Evolutionary conservation across 2,329 filamentous ascomycete species (phyloP), one percentile per base, ranked within the genome.

Genomic region (Mycosphaerella sp.): DNA sequence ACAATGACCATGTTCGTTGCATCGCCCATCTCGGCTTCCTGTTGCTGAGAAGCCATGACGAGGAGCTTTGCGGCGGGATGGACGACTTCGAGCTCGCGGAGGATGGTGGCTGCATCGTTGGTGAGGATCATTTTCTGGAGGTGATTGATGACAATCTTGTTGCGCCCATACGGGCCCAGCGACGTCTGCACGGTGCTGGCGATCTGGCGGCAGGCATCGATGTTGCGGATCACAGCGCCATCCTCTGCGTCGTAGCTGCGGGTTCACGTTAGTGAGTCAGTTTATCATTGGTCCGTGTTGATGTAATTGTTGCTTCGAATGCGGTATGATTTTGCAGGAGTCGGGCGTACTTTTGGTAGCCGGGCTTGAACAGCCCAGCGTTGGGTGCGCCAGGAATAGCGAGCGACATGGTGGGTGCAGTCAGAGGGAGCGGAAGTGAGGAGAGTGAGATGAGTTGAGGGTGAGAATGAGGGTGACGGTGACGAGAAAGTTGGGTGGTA

Each of bases 121-220:
- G 95, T 98, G 62, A 98, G 80, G 66, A 96, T 95, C 93, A 98
- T 96, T 81, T 98, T 98, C 74, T 95, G 89, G 60, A 98, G 81
- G 77, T 98, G 95, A 80, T 98, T 98, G 80, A 98, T 97, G 77
- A 98, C 89, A 70, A 98, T 91, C 79, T 98, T 98, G 80, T 98
- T 98, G 74, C 93, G 88, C 69, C 93, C 93, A 75, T 95, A 96
- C 57, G 93, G 93, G 49, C 93, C 95, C 36, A 98, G 82, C 44
- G 93, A 97, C 54, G 93, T 97, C 78, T 95, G 90, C 47, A 98
- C 93, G 49, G 93, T 98, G 67, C 87, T 88, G 55, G 93, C 85
- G 74, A 98, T 97, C 63, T 93, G 89, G 62, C 91, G 84, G 78
- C 93, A 98, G 71, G 95, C 93, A 71, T 98, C 95, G 76, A 98